These are phyloP conservation scores for Glycine tomentella DNA, from an alignment of 306 rosid genomes.

Conservation along the genomic window DNA sequence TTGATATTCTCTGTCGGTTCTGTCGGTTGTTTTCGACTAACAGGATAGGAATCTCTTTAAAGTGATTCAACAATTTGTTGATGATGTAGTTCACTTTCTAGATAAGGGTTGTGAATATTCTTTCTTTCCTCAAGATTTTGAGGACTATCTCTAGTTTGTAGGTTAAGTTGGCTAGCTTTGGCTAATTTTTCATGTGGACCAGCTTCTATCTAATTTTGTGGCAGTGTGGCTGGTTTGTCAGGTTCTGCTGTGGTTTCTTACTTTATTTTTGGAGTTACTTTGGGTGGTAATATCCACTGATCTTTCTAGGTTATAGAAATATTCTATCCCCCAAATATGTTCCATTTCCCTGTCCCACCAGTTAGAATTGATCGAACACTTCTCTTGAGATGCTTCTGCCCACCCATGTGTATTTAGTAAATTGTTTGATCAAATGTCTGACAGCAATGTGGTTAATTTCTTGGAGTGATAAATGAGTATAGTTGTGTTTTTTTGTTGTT, in stretches of 20 bases:
- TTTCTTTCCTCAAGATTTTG: neutral
- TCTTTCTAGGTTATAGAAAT: neutral
- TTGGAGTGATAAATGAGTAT: too few species aligned
- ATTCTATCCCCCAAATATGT: neutral
- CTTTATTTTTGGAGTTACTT: neutral
- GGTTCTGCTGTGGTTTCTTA: neutral
- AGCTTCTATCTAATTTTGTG: neutral
- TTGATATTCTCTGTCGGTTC: neutral
- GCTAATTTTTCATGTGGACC: neutral
- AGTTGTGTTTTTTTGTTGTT: too few species aligned
- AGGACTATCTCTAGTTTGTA: neutral
- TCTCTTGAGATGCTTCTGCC: neutral
- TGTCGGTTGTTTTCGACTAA: neutral
- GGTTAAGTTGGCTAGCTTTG: neutral
- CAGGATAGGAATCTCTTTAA: neutral
- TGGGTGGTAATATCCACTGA: neutral
- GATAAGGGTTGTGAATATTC: neutral
- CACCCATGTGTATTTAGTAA: neutral
- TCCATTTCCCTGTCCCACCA: neutral
- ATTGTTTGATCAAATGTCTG: neutral
- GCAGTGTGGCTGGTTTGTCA: neutral
- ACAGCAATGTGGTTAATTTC: too few species aligned
- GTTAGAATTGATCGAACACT: neutral
- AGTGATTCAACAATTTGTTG: neutral
- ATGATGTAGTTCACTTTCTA: too few species aligned